Evolutionary conservation across 2,329 filamentous ascomycete genomes (phyloP).

Genomic region (Magnaporthales sp.): DNA sequence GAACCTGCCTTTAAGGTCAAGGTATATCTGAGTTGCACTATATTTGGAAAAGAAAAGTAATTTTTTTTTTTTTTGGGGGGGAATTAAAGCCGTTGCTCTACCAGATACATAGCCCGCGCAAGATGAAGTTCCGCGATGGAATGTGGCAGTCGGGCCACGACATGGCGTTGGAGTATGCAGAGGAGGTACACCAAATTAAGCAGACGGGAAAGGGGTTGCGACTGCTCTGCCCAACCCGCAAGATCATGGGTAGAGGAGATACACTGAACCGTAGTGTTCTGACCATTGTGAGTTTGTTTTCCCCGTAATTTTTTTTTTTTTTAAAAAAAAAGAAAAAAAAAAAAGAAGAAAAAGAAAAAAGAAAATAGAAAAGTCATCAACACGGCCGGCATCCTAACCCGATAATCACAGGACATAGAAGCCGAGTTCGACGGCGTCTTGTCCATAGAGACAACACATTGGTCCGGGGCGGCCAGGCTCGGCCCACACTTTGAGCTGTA

Average conservation of each 20-base stretch:
- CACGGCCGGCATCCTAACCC: too few species aligned
- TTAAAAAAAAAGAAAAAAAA: not conserved
- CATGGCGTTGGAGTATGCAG: conserved; percentile 54
- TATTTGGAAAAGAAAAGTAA: not conserved
- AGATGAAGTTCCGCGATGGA: conserved; percentile 55
- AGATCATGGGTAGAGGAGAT: conserved; percentile 45
- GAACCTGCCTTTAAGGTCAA: not conserved
- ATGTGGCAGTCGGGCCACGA: conserved; percentile 59
- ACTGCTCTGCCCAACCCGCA: conserved; percentile 48
- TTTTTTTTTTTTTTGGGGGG: too few species aligned
- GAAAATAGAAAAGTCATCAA: too few species aligned
- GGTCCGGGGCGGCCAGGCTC: conserved; percentile 39
- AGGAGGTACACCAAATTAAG: conserved; percentile 49
- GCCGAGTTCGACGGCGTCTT: conserved; percentile 50
- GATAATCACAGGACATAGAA: conserved; percentile 38
- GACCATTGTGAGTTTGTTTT: conserved; percentile 30
- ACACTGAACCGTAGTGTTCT: conserved; percentile 47
- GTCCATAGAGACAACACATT: conserved; percentile 50
- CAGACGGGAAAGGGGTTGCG: conserved; percentile 38
- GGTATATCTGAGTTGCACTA: not conserved
- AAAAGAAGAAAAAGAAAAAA: too few species aligned
- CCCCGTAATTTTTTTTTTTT: too few species aligned
- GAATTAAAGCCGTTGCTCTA: too few species aligned
- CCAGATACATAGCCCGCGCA: not conserved
- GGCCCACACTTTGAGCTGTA: conserved; percentile 52